phyloP scores from a whole-genome alignment of 1,284 basidiomycete genomes.

The Apiotrichum veenhuisii region DNA sequence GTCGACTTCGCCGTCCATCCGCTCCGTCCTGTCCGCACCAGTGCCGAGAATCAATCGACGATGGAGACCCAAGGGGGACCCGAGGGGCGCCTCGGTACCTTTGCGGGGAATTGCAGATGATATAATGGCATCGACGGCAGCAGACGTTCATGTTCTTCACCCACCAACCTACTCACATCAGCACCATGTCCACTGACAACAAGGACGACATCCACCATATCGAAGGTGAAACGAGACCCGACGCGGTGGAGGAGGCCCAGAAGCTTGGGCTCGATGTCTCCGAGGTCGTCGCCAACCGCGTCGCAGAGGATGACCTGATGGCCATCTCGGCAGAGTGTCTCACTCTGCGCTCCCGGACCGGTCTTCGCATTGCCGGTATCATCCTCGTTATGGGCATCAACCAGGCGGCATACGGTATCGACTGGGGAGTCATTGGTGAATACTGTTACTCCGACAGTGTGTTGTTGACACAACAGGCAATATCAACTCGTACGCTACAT shows the following conservation, averaged over 20 bases:
- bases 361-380: conserved; percentile 48
- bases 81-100: background rate
- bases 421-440: background rate
- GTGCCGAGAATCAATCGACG: background rate
- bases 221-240: background rate
- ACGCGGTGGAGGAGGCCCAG: background rate
- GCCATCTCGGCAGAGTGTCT: conserved; percentile 2
- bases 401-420: conserved; percentile 4
- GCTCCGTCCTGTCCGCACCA: background rate
- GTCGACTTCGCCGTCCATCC: too few species aligned
- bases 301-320: conserved; percentile 9
- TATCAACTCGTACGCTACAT: background rate
- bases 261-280: conserved; percentile 4
- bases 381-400: conserved; percentile 53
- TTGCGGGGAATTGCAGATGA: background rate
- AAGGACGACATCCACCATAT: background rate
- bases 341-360: conserved; percentile 25
- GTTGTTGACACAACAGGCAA: background rate
- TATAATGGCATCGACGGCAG: background rate
- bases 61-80: background rate
- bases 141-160: background rate
- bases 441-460: background rate
- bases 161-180: too few species aligned
- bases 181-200: background rate
- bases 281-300: conserved; percentile 40